Conservation (phyloP, 2,329 filamentous ascomycete species). For the Microsporum canis region DNA sequence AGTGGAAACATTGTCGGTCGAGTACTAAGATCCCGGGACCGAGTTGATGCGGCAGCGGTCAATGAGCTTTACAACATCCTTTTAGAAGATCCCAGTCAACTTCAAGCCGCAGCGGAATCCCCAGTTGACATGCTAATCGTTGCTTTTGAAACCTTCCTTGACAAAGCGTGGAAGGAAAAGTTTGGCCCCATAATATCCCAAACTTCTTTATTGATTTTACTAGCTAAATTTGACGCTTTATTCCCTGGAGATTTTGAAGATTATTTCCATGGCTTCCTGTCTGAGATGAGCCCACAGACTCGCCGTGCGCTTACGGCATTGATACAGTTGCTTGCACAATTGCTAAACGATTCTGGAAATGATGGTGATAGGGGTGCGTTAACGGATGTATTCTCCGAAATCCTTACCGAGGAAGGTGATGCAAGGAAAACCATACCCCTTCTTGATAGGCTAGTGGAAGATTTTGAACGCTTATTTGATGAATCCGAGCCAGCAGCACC, state of each 20-base stretch:
- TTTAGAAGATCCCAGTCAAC: constrained; percentile 69
- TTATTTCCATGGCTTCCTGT: constrained; percentile 43
- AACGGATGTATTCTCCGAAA: constrained; percentile 77
- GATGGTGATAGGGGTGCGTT: constrained; percentile 82
- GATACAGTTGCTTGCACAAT: constrained; percentile 73
- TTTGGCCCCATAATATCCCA: constrained; percentile 75
- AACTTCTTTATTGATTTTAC: constrained; percentile 61
- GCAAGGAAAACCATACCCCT: constrained; percentile 78
- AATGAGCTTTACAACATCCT: constrained; percentile 86
- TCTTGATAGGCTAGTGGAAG: constrained; percentile 77
- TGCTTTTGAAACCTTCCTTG: constrained; percentile 86
- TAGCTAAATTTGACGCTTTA: constrained; percentile 38
- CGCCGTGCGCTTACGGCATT: constrained; percentile 69
- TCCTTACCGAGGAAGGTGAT: constrained; percentile 65
- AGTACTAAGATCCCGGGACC: constrained; percentile 56
- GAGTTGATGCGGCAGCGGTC: constrained; percentile 65
- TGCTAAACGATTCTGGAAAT: constrained; percentile 81
- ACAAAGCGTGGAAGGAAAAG: constrained; percentile 75
- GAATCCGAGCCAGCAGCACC: constrained; percentile 41
- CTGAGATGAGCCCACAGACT: constrained; percentile 47
- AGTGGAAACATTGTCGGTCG: constrained; percentile 80
- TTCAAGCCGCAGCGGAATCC: constrained; percentile 62
- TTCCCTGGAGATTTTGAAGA: constrained; percentile 42
- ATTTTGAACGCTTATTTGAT: constrained; percentile 80
- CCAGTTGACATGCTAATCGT: constrained; percentile 77